Evolutionary conservation across 768 basidiomycete genomes (phyloP), one percentile per base, ranked within the genome.

Genomic region (Pleurotus pulmonarius): DNA sequence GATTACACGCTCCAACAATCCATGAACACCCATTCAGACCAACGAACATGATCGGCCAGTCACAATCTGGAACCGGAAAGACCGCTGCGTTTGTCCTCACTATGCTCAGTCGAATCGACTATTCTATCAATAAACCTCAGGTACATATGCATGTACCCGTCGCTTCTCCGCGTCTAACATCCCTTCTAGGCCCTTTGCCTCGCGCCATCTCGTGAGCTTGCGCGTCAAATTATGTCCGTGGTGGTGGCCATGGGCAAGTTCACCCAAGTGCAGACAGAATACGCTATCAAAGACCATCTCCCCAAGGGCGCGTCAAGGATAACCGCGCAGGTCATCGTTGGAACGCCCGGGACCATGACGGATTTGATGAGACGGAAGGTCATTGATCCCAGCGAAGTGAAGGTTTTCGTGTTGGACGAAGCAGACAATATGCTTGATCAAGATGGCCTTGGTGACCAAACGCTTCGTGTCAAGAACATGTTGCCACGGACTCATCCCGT

Each of bases 391-490:
- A 81, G 79, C 47, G 77, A 86, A 26, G 81, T 99, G 69, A 92
- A 92, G 66, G 91, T 96, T 3, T 93, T 98, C 56, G 96, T 98
- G 3, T 78, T 98, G 6, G 97, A 99, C 66, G 97, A 99, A 73
- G 97, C 97, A 39, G 97, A 99, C 72, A 97, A 98, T 72, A 98
- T 98, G 96, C 77, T 99, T 63, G 94, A 95, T 67, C 86, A 93
- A 65, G 92, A 94, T 69, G 90, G 92, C 16, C 74, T 98, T 49
- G 93, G 94, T 9, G 96, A 98, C 60, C 95, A 98, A 71, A 95
- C 92, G 0, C 73, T 96, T 46, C 81, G 87, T 52, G 92, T 98
- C 46, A 98, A 97, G 73, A 96, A 95, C 67, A 75, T 85, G 70
- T 79, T 88, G 22, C 83, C 83, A 18, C 77, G 79, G 15, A 65